Percentiles rank a stretch among this genome's conserved stretches.
phyloP scores from a whole-genome alignment of 2,329 filamentous ascomycete species.

The Calonectria pauciramosa region DNA sequence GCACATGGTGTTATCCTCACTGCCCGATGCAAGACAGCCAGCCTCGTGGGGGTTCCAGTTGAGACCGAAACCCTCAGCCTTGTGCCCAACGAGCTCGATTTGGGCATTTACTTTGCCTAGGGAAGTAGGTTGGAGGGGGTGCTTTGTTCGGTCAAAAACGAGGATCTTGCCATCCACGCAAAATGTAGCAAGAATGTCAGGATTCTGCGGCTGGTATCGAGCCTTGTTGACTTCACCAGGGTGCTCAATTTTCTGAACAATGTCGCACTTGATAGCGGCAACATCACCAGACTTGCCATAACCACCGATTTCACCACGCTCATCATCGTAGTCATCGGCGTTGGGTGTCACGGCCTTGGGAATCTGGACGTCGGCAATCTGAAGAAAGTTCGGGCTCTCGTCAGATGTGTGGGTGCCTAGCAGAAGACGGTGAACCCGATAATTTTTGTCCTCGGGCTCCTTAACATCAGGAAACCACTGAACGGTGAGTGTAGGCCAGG shows the following conservation, averaged over 20 bases:
- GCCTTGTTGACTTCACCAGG: constrained; percentile 99
- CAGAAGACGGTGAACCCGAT: constrained; percentile 88
- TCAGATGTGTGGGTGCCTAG: constrained; percentile 96
- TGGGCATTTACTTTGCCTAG: constrained; percentile 81
- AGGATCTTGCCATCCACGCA: constrained; percentile 89
- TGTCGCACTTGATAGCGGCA: constrained; percentile 85
- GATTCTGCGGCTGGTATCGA: constrained; percentile 96
- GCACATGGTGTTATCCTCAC: constrained; percentile 91
- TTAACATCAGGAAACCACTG: constrained; percentile 99
- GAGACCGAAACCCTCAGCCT: constrained; percentile 90
- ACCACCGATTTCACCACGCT: constrained; percentile 92
- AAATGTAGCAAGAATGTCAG: constrained; percentile 95
- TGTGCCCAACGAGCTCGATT: constrained; percentile 87
- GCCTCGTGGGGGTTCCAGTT: constrained; percentile 90
- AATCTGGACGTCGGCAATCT: constrained; percentile 94
- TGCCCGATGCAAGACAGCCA: constrained; percentile 89
- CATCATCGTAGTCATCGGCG: constrained; percentile 89
- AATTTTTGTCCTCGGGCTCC: constrained; percentile 87
- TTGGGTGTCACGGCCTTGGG: constrained; percentile 83
- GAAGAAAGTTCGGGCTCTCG: constrained; percentile 88
- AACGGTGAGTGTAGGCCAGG: constrained; percentile 97
- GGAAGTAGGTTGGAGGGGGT: constrained; percentile 78
- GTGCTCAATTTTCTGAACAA: constrained; percentile 96
- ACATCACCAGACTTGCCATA: constrained; percentile 83
- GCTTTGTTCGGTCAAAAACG: constrained; percentile 96